These are phyloP conservation scores for Saturnispora zaruensis DNA, from an alignment of 805 yeast genomes.

Conservation along the genomic window DNA sequence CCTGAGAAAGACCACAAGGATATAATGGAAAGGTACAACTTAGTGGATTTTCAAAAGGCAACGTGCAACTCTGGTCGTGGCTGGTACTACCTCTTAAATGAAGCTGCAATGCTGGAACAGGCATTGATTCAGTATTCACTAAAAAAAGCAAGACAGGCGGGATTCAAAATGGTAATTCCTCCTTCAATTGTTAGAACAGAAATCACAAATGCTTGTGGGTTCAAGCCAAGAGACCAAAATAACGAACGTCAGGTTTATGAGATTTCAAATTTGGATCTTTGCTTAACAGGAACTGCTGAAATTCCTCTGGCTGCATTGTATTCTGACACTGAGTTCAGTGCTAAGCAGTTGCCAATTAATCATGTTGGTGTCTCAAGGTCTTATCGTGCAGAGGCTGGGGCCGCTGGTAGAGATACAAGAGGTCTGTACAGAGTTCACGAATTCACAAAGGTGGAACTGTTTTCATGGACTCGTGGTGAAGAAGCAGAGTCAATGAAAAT, in stretches of 20 bases:
- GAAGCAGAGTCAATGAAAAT: slow-evolving; percentile 33
- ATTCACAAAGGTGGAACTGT: slow-evolving; percentile 89
- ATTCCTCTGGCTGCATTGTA: slow-evolving; percentile 82
- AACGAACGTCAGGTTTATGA: slow-evolving; percentile 80
- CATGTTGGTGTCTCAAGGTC: slow-evolving; percentile 78
- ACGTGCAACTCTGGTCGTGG: slow-evolving; percentile 74
- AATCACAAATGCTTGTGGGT: slow-evolving; percentile 83
- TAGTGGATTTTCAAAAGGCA: slow-evolving; percentile 66
- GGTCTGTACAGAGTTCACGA: slow-evolving; percentile 95
- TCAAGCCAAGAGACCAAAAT: slow-evolving; percentile 83
- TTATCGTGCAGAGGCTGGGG: slow-evolving; percentile 95
- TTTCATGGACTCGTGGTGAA: slow-evolving; percentile 52
- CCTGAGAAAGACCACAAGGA: slow-evolving; percentile 48
- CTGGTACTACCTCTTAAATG: slow-evolving; percentile 78
- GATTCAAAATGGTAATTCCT: slow-evolving; percentile 67
- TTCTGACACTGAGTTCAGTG: slow-evolving; percentile 33
- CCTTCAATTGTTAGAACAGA: slow-evolving; percentile 81
- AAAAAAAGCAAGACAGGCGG: slow-evolving; percentile 51
- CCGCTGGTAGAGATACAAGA: slow-evolving; percentile 84
- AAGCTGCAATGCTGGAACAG: slow-evolving; percentile 82
- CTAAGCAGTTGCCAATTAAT: slow-evolving; percentile 41
- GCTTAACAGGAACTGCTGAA: slow-evolving; percentile 92
- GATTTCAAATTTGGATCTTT: slow-evolving; percentile 39
- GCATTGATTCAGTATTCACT: slow-evolving; percentile 80
- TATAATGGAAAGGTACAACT: slow-evolving; percentile 58